Conservation (phyloP, 768 basidiomycete genomes). For the Dentipellis fragilis region DNA sequence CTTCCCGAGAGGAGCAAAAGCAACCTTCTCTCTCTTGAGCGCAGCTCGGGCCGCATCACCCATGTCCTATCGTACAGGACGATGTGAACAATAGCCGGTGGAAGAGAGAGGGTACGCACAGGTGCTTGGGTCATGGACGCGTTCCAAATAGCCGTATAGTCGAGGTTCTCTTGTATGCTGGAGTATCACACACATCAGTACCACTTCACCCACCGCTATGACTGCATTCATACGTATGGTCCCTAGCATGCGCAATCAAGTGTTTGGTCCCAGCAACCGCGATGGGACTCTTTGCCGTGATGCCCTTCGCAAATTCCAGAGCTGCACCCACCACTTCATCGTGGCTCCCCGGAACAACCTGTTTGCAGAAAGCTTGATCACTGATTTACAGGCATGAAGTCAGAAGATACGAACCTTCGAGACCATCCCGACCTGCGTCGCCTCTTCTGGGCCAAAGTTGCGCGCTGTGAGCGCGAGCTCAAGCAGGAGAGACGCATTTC, state of each 20-base stretch:
- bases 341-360: conserved; percentile 52
- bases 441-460: conserved; percentile 60
- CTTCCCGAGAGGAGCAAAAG: not conserved
- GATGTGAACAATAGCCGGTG: not conserved
- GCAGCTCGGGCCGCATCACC: not conserved
- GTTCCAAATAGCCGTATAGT: conserved; percentile 53
- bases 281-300: conserved; percentile 71
- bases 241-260: conserved; percentile 65
- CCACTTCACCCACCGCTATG: not conserved
- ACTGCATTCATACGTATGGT: conserved; percentile 50
- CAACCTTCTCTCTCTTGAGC: not conserved
- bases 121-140: conserved; percentile 37
- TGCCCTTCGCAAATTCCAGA: conserved; percentile 49
- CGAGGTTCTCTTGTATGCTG: conserved; percentile 36
- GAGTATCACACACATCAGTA: not conserved
- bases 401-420: conserved; percentile 28
- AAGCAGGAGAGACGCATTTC: conserved; percentile 59
- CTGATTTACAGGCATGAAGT: not conserved
- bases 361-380: not conserved
- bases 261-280: conserved; percentile 73
- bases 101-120: conserved; percentile 21
- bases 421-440: conserved; percentile 59
- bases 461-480: conserved; percentile 75
- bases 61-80: not conserved
- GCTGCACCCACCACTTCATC: conserved; percentile 60